Evolutionary conservation across 768 basidiomycete species (phyloP), one percentile per base, ranked within the genome.

Genomic region (Tulasnella sp.): DNA sequence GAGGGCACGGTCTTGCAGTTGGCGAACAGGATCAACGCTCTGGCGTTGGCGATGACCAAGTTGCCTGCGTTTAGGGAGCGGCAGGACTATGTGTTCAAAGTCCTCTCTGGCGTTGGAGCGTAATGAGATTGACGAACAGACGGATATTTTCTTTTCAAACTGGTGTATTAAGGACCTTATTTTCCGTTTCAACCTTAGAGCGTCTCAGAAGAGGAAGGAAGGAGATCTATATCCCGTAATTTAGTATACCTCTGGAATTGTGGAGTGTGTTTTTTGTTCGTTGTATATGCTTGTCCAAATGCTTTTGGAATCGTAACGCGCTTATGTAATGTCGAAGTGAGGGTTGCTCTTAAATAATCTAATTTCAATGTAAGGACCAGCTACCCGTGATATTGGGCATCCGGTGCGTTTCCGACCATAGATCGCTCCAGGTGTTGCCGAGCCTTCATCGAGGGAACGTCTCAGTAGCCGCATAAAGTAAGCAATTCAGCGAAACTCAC

Each of bases 11-110:
- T 89, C 8, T 86, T 91, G 71, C 82, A 86, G 59, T 89, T 95
- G 78, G 85, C 89, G 34, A 94, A 94, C 78, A 79, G 90, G 72
- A 86, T 94, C 67, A 94, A 92, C 78, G 85, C 83, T 26, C 83
- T 94, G 14, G 88, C 89, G 74, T 76, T 95, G 75, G 84, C 82
- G 0, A 86, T 94, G 85, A 91, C 88, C 64, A 83, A 82, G 77
- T 79, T 95, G 70, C 83, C 82, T 72, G 86, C 90, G 65, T 95
- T 95, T 77, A 85, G 83, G 75, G 76, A 79, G 47, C 22, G 52
- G 90, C 77, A 77, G 40, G 63, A 71, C 9, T 70, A 75, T 22
- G 78, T 77, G 5, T 78, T 79, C 71, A 76, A 76, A 26, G 72
- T 79, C 17, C 72, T 79, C n/a, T 62, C 69, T 4, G 62, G 71